These are phyloP conservation scores for Lachnellula suecica DNA, from an alignment of 2,329 filamentous ascomycete genomes.

Conservation along the genomic window DNA sequence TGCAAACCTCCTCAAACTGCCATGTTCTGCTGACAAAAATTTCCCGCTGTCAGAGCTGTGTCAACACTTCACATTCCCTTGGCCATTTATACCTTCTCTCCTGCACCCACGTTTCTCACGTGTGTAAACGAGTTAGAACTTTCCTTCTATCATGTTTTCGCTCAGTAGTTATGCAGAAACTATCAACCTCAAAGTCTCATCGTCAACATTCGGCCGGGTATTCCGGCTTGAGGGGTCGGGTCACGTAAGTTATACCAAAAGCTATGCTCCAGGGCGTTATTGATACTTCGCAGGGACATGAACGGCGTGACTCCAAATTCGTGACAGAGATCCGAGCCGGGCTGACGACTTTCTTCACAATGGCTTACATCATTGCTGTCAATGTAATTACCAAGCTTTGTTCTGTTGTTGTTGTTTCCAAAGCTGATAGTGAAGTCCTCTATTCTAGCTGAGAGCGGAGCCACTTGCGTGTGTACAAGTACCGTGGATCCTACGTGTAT, in stretches of 20 bases:
- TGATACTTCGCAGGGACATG: conserved; percentile 51
- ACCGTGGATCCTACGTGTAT: conserved; percentile 28
- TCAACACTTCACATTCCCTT: not conserved
- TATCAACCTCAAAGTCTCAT: conserved; percentile 39
- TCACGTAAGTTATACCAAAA: conserved; percentile 51
- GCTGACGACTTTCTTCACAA: conserved; percentile 75
- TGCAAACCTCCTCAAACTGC: not conserved
- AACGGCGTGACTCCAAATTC: conserved; percentile 68
- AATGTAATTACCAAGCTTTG: conserved; percentile 52
- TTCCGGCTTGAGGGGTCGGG: conserved; percentile 68
- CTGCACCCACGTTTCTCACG: conserved; percentile 21
- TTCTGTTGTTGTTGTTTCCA: not conserved
- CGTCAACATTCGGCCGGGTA: conserved; percentile 53
- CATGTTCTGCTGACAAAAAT: not conserved
- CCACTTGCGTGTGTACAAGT: conserved; percentile 64
- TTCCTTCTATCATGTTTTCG: conserved; percentile 10
- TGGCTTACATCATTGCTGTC: conserved; percentile 83
- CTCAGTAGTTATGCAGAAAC: conserved; percentile 15
- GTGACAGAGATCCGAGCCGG: conserved; percentile 78
- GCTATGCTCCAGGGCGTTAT: not conserved
- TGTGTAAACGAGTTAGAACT: conserved; percentile 5
- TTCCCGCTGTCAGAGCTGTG: conserved; percentile 3
- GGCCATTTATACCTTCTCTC: conserved; percentile 15
- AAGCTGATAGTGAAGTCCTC: conserved; percentile 53
- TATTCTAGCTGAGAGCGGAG: conserved; percentile 74